Percentiles rank a stretch among this genome's conserved stretches.
phyloP scores from a whole-genome alignment of 2,329 filamentous ascomycete genomes.

The Exutisphaerella laricina region DNA sequence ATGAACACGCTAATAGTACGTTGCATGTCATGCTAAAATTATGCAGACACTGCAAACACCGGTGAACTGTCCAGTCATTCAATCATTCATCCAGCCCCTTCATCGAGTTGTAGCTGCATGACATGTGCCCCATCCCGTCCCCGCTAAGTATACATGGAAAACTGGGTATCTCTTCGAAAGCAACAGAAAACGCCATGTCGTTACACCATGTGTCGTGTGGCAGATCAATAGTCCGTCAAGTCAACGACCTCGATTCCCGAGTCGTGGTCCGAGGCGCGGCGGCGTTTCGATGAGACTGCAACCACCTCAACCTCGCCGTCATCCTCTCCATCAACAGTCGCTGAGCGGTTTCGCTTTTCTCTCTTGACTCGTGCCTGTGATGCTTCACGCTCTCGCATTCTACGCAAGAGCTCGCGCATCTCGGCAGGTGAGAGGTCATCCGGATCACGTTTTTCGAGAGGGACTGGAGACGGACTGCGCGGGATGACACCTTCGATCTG shows the following conservation, averaged over 20 bases:
- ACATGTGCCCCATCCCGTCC: too few relatives aligned
- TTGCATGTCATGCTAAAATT: too few relatives aligned
- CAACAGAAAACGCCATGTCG: too few relatives aligned
- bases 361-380: constrained; percentile 14
- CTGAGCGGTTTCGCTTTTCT: constrained; percentile 21
- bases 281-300: constrained; percentile 7
- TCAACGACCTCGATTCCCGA: constrained; percentile 24
- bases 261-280: constrained; percentile 13
- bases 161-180: too few relatives aligned
- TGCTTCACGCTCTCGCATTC: constrained; percentile 8
- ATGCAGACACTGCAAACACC: too few relatives aligned
- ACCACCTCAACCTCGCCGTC: constrained; percentile 13
- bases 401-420: constrained; percentile 21
- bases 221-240: constrained; percentile 25
- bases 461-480: constrained; percentile 22
- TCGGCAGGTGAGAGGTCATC: constrained; percentile 23
- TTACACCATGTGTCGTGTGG: too few relatives aligned
- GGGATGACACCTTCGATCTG: constrained; percentile 27
- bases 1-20: too few relatives aligned
- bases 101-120: too few relatives aligned
- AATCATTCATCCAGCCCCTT: too few relatives aligned
- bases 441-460: constrained; percentile 27
- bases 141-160: too few relatives aligned
- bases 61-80: too few relatives aligned
- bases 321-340: constrained; percentile 15